Evolutionary conservation across 192 early-diverging fungal species (phyloP).

Genomic region (Rhizoclosmatium sp.): DNA sequence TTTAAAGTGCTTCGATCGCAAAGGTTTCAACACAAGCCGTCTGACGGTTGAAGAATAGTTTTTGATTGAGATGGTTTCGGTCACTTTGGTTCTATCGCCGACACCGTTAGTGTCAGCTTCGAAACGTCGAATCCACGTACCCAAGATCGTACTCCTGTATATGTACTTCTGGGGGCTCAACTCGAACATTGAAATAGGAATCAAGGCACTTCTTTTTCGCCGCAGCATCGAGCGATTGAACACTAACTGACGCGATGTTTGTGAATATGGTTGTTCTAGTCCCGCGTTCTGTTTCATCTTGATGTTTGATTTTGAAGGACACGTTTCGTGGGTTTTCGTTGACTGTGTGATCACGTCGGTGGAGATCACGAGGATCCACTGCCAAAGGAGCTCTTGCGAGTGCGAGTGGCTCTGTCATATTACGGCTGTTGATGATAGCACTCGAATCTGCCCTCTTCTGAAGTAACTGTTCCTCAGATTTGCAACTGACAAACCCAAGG

Average conservation of each 20-base stretch:
- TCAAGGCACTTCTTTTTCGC: slow-evolving; percentile 19
- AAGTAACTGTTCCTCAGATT: background rate
- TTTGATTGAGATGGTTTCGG: slow-evolving; percentile 38
- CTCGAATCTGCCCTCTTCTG: too few relatives aligned
- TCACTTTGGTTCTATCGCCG: background rate
- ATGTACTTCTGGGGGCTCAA: slow-evolving; percentile 41
- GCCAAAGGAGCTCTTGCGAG: background rate
- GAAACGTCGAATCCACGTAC: background rate
- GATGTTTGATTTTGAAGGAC: background rate
- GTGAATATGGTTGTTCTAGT: slow-evolving; percentile 37
- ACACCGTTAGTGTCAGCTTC: background rate
- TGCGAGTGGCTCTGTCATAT: background rate
- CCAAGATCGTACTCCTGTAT: slow-evolving; percentile 50
- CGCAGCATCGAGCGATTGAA: slow-evolving; percentile 32
- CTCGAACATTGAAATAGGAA: slow-evolving; percentile 39
- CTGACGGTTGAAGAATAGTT: slow-evolving; percentile 43
- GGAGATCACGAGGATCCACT: too few relatives aligned
- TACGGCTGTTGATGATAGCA: background rate
- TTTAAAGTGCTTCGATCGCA: slow-evolving; percentile 39
- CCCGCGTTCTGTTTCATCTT: background rate
- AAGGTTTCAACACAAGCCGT: slow-evolving; percentile 38
- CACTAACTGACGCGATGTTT: slow-evolving; percentile 34
- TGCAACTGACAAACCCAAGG: background rate
- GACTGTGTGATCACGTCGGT: too few relatives aligned
- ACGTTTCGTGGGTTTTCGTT: too few relatives aligned